Evolutionary conservation across 139 green algal genomes (phyloP).

Genomic region (Chlorella sorokiniana): DNA sequence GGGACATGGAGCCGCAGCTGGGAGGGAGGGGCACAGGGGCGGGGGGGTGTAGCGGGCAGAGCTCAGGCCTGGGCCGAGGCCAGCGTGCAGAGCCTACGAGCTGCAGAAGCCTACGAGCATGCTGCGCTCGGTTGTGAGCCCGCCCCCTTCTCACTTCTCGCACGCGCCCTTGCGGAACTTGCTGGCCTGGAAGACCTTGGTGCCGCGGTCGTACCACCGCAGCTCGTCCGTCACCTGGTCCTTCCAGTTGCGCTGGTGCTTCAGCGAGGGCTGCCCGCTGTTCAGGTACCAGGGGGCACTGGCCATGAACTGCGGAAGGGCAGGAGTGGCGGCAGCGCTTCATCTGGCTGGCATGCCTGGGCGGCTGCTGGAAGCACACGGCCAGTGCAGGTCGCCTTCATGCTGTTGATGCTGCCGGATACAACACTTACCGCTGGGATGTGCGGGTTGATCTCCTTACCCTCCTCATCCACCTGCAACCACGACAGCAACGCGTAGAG

Average conservation of each 20-base stretch:
- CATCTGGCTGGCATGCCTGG: not conserved
- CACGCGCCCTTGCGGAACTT: constrained; percentile 98
- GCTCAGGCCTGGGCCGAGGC: not conserved
- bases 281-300: constrained; percentile 98
- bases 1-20: constrained; percentile 96
- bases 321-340: not conserved
- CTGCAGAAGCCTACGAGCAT: not conserved
- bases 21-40: not conserved
- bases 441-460: constrained; percentile 99
- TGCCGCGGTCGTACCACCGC: constrained; percentile 92
- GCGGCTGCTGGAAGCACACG: not conserved
- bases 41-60: not conserved
- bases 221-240: constrained; percentile 59
- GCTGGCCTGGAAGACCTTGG: constrained; percentile 91
- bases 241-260: constrained; percentile 99
- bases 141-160: constrained; percentile 82
- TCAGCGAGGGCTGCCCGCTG: constrained; percentile 83
- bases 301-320: constrained; percentile 95
- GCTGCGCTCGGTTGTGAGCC: no score
- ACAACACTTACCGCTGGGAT: constrained; percentile 94
- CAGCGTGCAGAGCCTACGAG: not conserved
- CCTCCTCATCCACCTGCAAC: constrained; percentile 94
- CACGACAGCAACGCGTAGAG: no score
- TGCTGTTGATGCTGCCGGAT: no score
- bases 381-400: no score